Evolutionary conservation across 2,329 filamentous ascomycete species (phyloP).

Genomic region (Metarhizium humberi): DNA sequence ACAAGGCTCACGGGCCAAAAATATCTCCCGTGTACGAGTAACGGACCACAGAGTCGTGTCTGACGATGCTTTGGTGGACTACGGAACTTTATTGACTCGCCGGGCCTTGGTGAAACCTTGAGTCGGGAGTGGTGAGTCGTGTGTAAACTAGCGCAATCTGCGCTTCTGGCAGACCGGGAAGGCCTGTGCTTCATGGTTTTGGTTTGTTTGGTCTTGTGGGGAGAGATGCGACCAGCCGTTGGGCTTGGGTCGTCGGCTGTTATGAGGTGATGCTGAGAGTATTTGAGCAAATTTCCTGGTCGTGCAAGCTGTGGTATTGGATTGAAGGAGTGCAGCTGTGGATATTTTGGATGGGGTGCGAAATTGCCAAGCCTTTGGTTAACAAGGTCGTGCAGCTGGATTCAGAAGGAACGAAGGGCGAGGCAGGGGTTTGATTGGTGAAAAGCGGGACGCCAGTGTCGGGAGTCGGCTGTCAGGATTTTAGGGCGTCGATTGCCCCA

Average conservation of each 20-base stretch:
- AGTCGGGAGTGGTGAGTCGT: neutral
- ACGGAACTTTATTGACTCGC: neutral
- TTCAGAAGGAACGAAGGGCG: neutral
- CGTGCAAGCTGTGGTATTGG: neutral
- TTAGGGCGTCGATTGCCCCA: neutral
- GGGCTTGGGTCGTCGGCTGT: neutral
- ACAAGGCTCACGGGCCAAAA: neutral
- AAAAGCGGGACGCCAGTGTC: neutral
- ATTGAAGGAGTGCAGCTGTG: neutral
- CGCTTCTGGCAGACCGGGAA: neutral
- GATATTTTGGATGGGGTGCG: neutral
- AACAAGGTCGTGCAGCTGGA: neutral
- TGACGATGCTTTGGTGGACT: neutral
- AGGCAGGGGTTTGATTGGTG: neutral
- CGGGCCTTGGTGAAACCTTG: neutral
- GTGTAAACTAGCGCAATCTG: neutral
- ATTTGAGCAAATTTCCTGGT: conserved; percentile 11
- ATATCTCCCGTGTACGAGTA: too few species aligned
- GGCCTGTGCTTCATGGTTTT: neutral
- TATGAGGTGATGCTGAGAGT: conserved; percentile 3
- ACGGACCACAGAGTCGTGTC: neutral
- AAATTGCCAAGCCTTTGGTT: neutral
- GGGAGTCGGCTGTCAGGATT: neutral
- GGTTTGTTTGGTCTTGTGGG: neutral
- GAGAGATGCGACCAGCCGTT: neutral